Evolutionary conservation across 2,329 filamentous ascomycete genomes (phyloP).

Genomic region (Aspergillus tamarii): DNA sequence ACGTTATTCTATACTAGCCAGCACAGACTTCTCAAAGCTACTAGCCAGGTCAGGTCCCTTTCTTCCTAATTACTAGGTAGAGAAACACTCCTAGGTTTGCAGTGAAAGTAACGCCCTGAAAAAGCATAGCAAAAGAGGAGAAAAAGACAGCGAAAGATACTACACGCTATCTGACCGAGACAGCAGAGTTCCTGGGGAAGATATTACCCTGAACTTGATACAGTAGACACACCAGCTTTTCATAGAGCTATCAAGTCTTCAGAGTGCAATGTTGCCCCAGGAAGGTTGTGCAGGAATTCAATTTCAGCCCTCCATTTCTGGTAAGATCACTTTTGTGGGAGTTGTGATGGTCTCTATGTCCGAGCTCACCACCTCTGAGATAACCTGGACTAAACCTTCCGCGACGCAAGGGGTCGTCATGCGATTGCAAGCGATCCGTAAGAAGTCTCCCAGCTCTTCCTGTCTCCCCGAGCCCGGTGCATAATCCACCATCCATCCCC

Average conservation of each 20-base stretch:
- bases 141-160: not conserved
- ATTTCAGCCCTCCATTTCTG: not conserved
- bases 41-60: not conserved
- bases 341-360: not conserved
- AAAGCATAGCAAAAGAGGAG: not conserved
- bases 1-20: not conserved
- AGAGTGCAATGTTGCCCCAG: not conserved
- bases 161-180: not conserved
- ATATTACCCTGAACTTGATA: too few species aligned
- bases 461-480: not conserved
- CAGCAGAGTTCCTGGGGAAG: not conserved
- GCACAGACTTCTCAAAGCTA: not conserved
- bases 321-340: not conserved
- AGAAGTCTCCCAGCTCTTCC: not conserved
- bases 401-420: not conserved
- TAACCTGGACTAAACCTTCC: not conserved
- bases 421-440: not conserved
- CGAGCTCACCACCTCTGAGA: not conserved
- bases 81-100: not conserved
- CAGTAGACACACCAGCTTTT: not conserved
- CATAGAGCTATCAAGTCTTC: not conserved
- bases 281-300: not conserved
- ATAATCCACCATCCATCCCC: slow-evolving; percentile 5
- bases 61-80: not conserved
- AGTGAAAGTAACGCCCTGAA: not conserved